phyloP scores from a whole-genome alignment of 2,329 filamentous ascomycete species.

The Penicillium frequentans region DNA sequence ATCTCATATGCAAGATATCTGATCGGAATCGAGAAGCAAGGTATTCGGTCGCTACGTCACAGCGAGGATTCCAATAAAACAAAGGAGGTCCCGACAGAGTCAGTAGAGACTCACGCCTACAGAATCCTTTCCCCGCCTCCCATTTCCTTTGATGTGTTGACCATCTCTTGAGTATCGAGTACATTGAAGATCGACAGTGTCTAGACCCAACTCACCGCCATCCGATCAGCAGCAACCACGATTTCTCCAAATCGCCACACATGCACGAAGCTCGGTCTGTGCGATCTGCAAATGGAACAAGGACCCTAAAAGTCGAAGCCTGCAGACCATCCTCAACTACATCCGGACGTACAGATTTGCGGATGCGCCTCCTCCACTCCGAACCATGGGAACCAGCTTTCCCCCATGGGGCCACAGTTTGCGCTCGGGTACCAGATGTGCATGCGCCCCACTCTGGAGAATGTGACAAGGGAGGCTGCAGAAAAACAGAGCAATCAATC shows the following conservation, averaged over 20 bases:
- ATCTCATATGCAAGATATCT: slow-evolving; percentile 7
- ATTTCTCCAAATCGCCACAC: slow-evolving; percentile 1
- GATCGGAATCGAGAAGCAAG: slow-evolving; percentile 1
- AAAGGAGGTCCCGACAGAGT: not conserved
- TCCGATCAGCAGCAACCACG: slow-evolving; percentile 4
- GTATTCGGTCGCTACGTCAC: not conserved
- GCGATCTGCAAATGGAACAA: not conserved
- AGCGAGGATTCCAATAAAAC: not conserved
- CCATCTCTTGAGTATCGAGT: not conserved
- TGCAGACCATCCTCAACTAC: not conserved
- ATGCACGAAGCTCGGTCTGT: slow-evolving; percentile 1
- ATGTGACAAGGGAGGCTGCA: slow-evolving; percentile 8
- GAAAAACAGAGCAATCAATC: not conserved
- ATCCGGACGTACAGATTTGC: not conserved
- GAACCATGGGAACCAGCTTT: slow-evolving; percentile 3
- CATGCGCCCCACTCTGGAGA: slow-evolving; percentile 4
- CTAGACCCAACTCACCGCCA: not conserved
- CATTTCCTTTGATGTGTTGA: not conserved
- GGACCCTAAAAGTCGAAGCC: not conserved
- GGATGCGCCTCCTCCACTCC: not conserved
- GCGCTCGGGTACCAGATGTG: slow-evolving; percentile 6
- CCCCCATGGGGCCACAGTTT: slow-evolving; percentile 9
- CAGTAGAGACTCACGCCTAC: not conserved
- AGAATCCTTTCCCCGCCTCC: not conserved
- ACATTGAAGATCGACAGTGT: not conserved